phyloP scores from a whole-genome alignment of 768 basidiomycete species.

The Sutorius australiensis region DNA sequence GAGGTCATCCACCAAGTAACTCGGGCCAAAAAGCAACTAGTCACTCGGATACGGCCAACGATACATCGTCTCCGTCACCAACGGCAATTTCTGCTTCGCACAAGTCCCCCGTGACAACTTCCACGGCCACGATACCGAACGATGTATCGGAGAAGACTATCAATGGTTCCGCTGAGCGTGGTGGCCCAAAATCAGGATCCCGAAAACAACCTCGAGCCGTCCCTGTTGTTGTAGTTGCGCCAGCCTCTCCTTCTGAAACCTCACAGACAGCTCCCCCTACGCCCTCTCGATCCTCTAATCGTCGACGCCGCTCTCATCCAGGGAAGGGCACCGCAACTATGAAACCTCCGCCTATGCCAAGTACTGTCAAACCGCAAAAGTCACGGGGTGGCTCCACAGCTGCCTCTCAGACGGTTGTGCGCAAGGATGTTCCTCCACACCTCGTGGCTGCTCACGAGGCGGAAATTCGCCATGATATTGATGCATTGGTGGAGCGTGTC shows the following conservation, averaged over 20 bases:
- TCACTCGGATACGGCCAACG: constrained; percentile 19
- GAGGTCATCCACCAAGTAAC: constrained; percentile 27
- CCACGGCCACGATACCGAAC: constrained; percentile 17
- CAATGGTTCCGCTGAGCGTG: constrained; percentile 19
- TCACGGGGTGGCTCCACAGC: constrained; percentile 23
- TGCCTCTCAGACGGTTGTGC: constrained; percentile 27
- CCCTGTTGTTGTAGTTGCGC: constrained; percentile 21
- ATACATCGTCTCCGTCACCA: constrained; percentile 18
- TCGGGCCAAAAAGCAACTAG: constrained; percentile 21
- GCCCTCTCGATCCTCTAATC: constrained; percentile 42
- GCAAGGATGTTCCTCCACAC: constrained; percentile 62
- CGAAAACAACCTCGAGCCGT: constrained; percentile 20
- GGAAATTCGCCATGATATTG: constrained; percentile 61
- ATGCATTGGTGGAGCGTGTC: constrained; percentile 75
- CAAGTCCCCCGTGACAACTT: constrained; percentile 14
- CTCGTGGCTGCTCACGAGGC: constrained; percentile 35
- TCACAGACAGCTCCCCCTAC: constrained; percentile 27
- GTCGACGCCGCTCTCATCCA: constrained; percentile 48
- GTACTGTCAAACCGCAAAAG: constrained; percentile 35
- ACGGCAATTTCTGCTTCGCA: constrained; percentile 9
- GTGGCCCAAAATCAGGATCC: constrained; percentile 19
- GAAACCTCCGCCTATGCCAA: constrained; percentile 13
- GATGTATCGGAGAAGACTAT: constrained; percentile 23
- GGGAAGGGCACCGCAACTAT: constrained; percentile 22
- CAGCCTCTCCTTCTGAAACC: constrained; percentile 20